Conservation (phyloP, 306 rosid genomes). For the Calophaca sinica region DNA sequence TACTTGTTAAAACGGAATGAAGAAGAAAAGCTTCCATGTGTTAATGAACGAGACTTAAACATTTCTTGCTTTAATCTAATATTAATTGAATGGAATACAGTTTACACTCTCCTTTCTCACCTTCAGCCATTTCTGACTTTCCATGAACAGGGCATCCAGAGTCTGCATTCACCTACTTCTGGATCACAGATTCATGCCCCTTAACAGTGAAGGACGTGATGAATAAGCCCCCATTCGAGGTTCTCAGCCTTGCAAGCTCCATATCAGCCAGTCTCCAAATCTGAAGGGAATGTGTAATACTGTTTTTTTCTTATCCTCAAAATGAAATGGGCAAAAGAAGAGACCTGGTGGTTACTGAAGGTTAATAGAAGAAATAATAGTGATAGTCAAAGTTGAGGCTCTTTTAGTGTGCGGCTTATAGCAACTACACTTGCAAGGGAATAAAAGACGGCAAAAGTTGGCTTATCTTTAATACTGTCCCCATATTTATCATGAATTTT, state of each 20-base stretch:
- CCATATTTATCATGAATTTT: neutral
- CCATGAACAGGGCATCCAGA: slow-evolving; percentile 71
- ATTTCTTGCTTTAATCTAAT: slow-evolving; percentile 7
- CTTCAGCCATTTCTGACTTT: slow-evolving; percentile 10
- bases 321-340: slow-evolving; percentile 36
- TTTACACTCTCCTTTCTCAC: slow-evolving; percentile 8
- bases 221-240: slow-evolving; percentile 81
- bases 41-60: neutral
- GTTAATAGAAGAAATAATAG: slow-evolving; percentile 28
- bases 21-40: neutral
- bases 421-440: slow-evolving; percentile 13
- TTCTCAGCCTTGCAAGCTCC: slow-evolving; percentile 86
- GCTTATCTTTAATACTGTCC: neutral
- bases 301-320: slow-evolving; percentile 30
- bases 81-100: neutral
- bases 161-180: slow-evolving; percentile 78
- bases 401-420: slow-evolving; percentile 41
- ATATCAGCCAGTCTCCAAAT: slow-evolving; percentile 80
- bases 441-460: neutral
- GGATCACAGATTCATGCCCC: slow-evolving; percentile 98
- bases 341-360: neutral
- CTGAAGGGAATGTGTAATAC: slow-evolving; percentile 45
- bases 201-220: slow-evolving; percentile 75
- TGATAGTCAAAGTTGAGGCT: slow-evolving; percentile 32
- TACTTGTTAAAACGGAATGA: neutral